A percentile compares a stretch with the other conserved stretches of the same genome.
phyloP scores from a whole-genome alignment of 2,329 filamentous ascomycete species.

The Cucurbitaria berberidis region DNA sequence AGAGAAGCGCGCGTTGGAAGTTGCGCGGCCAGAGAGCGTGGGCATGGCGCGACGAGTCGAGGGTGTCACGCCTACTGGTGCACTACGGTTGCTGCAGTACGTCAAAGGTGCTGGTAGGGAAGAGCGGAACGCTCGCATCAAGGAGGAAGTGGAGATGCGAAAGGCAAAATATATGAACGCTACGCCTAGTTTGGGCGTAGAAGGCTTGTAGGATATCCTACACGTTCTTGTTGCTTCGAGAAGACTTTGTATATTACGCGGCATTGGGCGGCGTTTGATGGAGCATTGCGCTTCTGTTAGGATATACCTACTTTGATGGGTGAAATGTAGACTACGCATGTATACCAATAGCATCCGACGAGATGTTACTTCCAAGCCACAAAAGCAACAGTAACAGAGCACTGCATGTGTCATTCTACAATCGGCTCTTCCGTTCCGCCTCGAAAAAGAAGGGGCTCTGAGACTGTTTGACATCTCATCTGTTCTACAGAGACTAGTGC shows the following conservation, averaged over 20 bases:
- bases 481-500: too few relatives aligned
- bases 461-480: too few relatives aligned
- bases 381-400: too few relatives aligned
- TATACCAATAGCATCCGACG: too few relatives aligned
- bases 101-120: constrained; percentile 57
- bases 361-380: too few relatives aligned
- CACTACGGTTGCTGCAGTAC: constrained; percentile 64
- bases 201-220: constrained; percentile 9
- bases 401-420: too few relatives aligned
- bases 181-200: constrained; percentile 7
- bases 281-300: neutral
- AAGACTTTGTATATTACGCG: neutral
- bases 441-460: too few relatives aligned
- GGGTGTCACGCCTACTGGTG: constrained; percentile 65
- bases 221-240: neutral
- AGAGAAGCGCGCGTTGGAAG: constrained; percentile 73
- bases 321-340: too few relatives aligned
- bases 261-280: neutral
- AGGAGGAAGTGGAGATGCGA: constrained; percentile 37
- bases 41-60: constrained; percentile 89
- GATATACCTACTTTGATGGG: neutral
- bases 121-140: constrained; percentile 36
- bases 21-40: constrained; percentile 79
- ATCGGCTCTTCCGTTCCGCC: too few relatives aligned
- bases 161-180: constrained; percentile 35